Conservation (phyloP, 768 basidiomycete genomes). For the Boletus subparvulus region DNA sequence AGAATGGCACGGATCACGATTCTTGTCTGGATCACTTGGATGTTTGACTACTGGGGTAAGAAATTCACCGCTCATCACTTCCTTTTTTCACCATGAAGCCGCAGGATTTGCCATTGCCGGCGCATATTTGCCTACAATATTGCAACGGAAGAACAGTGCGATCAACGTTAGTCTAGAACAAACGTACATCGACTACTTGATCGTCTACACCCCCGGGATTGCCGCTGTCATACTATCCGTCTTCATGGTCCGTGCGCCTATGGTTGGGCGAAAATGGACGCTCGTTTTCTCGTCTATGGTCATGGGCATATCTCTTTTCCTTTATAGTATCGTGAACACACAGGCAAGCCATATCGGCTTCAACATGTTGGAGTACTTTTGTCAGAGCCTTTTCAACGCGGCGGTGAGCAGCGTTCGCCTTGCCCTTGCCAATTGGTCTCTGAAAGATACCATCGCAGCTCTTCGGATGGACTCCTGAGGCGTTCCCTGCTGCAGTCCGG, state of each 20-base stretch:
- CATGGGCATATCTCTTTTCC: slow-evolving; percentile 6
- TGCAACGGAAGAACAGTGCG: slow-evolving; percentile 14
- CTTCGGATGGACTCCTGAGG: slow-evolving; percentile 18
- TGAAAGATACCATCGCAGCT: slow-evolving; percentile 1
- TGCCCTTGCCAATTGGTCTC: background rate
- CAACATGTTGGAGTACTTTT: slow-evolving; percentile 11
- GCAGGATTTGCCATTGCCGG: slow-evolving; percentile 3
- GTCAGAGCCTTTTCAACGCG: slow-evolving; percentile 9
- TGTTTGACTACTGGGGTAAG: slow-evolving; percentile 16
- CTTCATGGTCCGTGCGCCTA: slow-evolving; percentile 13
- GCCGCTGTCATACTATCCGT: slow-evolving; percentile 1
- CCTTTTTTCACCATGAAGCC: background rate
- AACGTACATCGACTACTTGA: slow-evolving; percentile 14
- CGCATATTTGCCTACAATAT: slow-evolving; percentile 11
- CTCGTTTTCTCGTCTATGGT: slow-evolving; percentile 14
- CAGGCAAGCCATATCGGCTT: slow-evolving; percentile 12
- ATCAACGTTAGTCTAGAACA: slow-evolving; percentile 3
- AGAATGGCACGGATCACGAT: slow-evolving; percentile 8
- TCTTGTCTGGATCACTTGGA: slow-evolving; percentile 14
- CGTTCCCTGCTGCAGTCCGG: slow-evolving; percentile 14
- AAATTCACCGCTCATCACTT: background rate
- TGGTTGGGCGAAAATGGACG: slow-evolving; percentile 17
- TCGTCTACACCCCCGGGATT: slow-evolving; percentile 8
- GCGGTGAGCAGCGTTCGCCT: background rate
- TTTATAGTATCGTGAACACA: slow-evolving; percentile 11